These are phyloP conservation scores for Candida buenavistaensis DNA, from an alignment of 1,139 yeast species.

Conservation along the genomic window DNA sequence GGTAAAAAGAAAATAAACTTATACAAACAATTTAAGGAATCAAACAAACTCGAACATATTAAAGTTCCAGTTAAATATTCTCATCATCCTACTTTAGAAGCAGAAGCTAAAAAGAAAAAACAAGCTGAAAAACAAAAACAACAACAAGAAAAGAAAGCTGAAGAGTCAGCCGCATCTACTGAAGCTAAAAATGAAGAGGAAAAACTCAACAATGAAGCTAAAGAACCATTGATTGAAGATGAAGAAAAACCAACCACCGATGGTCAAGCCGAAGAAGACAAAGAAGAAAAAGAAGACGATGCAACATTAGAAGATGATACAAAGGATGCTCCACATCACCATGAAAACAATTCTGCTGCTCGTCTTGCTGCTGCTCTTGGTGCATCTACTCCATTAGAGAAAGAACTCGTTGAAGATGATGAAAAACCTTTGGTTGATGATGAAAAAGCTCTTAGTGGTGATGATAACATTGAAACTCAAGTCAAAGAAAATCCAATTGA, in stretches of 20 bases:
- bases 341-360: too few relatives aligned
- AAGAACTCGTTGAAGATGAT: slow-evolving; percentile 6
- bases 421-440: slow-evolving; percentile 4
- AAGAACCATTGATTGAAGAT: slow-evolving; percentile 9
- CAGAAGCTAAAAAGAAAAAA: slow-evolving; percentile 24
- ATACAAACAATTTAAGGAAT: slow-evolving; percentile 35
- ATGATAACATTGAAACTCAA: slow-evolving; percentile 26
- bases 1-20: slow-evolving; percentile 24
- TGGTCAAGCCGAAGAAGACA: slow-evolving; percentile 1
- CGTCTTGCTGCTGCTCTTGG: slow-evolving; percentile 8
- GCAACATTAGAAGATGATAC: slow-evolving; percentile 7
- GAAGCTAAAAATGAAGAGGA: slow-evolving; percentile 12
- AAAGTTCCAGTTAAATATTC: slow-evolving; percentile 45
- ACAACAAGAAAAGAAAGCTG: slow-evolving; percentile 10
- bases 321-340: slow-evolving; percentile 4
- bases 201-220: slow-evolving; percentile 4
- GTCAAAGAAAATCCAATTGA: slow-evolving; percentile 36
- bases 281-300: slow-evolving; percentile 8
- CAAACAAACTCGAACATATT: slow-evolving; percentile 34
- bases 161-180: slow-evolving; percentile 8
- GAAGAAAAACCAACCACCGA: slow-evolving; percentile 5
- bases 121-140: slow-evolving; percentile 12
- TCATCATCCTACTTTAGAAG: slow-evolving; percentile 42
- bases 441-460: slow-evolving; percentile 7
- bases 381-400: slow-evolving; percentile 6